Base-by-base conservation (phyloP, 2,329 filamentous ascomycete species). In the Lachnellula hyalina region DNA sequence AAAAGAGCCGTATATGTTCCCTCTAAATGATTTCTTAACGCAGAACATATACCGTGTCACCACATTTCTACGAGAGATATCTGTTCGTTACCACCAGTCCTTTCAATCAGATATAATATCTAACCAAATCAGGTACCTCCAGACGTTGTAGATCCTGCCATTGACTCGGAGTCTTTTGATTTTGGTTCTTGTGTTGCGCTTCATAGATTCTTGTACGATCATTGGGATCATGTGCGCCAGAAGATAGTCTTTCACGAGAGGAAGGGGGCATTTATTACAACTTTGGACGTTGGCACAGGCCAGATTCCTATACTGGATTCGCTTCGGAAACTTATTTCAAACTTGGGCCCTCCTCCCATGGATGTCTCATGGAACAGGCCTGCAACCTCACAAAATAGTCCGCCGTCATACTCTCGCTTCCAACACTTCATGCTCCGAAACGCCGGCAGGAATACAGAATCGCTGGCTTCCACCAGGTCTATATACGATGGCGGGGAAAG, bases 401-500 rank as follows among this genome's bases (percentile, higher is more conserved):
- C 84, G 4, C 80, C 82, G 1, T 73, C 80, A 6, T 88, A 87
- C 66, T 86, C 84, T 2, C 75, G 83, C 23, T 88, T 88, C 61
- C 85, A 88, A 61, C 82, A 87, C 60, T 88, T 88, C 63, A 88
- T 88, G 85, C 75, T 88, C 46, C 79, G 81, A 17, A 86, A 87
- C 65, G 84, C 84, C 2, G 84, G 85, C 60, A 77, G 81, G 38
- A 82, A 81, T 61, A 82, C 80, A 0, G 85, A 87, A 61, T 85
- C 83, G 2, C 82, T 85, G 55, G 69, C 85, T 21, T 84, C 83
- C 2, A 80, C 81, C 23, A 77, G 84, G 21, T 84, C 84, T 25
- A 81, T 88, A 12, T 88, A 87, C 64, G 85, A 88, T 65, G 85
- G 85, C 35, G 85, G 85, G 19, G 84, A 87, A 70, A 87, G 82